Evolutionary conservation across 352 stramenopile species (phyloP).

Genomic region (Thalassiosira ordinaria): DNA sequence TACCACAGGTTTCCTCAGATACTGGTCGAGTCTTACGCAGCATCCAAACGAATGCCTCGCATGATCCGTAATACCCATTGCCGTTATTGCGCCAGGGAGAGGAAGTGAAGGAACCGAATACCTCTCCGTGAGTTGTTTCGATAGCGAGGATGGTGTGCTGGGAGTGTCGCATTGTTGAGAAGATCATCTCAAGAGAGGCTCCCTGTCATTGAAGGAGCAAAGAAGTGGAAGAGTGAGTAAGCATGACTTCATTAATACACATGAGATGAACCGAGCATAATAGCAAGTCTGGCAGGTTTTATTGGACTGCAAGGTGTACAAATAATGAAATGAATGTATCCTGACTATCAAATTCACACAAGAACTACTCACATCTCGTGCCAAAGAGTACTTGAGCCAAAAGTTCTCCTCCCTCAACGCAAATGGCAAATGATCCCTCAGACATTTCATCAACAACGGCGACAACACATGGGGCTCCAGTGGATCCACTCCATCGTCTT

Average conservation of each 20-base stretch:
- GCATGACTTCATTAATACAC: too few species aligned
- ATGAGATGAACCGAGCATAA: too few species aligned
- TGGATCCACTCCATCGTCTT: constrained; percentile 6
- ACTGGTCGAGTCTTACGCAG: constrained; percentile 14
- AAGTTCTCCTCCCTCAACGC: constrained; percentile 52
- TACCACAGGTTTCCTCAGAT: not conserved
- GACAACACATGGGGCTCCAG: constrained; percentile 37
- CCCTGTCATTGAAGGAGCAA: too few species aligned
- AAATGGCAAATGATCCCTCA: constrained; percentile 43
- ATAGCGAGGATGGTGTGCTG: constrained; percentile 68
- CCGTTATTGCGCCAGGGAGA: constrained; percentile 30
- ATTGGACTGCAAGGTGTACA: too few species aligned
- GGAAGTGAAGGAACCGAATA: constrained; percentile 71
- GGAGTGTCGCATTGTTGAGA: constrained; percentile 15
- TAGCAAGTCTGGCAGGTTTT: too few species aligned
- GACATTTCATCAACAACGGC: constrained; percentile 46
- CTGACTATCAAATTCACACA: too few species aligned
- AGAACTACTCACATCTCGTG: constrained; percentile 61
- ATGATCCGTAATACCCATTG: constrained; percentile 38
- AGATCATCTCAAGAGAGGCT: constrained; percentile 25
- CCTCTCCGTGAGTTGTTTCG: constrained; percentile 70
- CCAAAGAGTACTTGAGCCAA: constrained; percentile 69
- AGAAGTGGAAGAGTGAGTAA: too few species aligned
- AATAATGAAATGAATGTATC: too few species aligned
- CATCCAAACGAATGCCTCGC: constrained; percentile 44